These are phyloP conservation scores for Aureobasidium sp. DNA, from an alignment of 2,329 filamentous ascomycete species.

Conservation along the genomic window DNA sequence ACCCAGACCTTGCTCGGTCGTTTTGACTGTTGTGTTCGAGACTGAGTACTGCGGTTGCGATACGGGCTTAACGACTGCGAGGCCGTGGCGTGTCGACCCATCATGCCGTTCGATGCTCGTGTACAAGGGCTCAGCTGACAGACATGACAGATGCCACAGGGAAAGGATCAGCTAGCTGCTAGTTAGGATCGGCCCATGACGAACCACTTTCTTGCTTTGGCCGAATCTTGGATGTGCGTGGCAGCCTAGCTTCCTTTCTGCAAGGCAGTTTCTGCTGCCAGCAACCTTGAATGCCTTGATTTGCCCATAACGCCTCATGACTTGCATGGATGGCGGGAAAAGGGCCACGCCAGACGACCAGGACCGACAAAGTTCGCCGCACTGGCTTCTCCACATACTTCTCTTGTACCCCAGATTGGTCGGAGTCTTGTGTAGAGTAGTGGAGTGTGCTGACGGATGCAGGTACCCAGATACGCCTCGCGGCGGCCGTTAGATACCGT, in stretches of 20 bases:
- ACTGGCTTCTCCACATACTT: neutral
- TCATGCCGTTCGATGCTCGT: neutral
- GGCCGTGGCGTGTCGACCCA: neutral
- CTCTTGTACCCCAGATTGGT: neutral
- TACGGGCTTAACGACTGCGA: neutral
- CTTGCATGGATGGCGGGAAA: neutral
- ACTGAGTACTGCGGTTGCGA: neutral
- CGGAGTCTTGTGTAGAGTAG: neutral
- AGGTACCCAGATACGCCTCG: conserved; percentile 8
- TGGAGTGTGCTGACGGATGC: conserved; percentile 10
- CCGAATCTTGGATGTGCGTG: neutral
- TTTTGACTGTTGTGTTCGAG: neutral
- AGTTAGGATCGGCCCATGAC: neutral
- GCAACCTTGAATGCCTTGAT: neutral
- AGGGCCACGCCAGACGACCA: neutral
- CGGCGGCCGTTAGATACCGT: neutral
- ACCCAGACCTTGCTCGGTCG: neutral
- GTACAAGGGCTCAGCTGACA: neutral
- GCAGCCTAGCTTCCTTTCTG: neutral
- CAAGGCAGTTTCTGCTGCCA: neutral
- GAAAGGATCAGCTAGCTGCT: neutral
- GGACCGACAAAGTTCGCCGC: neutral
- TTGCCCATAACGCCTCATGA: neutral
- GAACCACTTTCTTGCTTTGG: neutral
- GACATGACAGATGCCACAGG: neutral